Percentiles rank a stretch among this genome's conserved stretches.
phyloP scores from a whole-genome alignment of 2,329 filamentous ascomycete species.

The Aspergillus pseudoviridinutans region DNA sequence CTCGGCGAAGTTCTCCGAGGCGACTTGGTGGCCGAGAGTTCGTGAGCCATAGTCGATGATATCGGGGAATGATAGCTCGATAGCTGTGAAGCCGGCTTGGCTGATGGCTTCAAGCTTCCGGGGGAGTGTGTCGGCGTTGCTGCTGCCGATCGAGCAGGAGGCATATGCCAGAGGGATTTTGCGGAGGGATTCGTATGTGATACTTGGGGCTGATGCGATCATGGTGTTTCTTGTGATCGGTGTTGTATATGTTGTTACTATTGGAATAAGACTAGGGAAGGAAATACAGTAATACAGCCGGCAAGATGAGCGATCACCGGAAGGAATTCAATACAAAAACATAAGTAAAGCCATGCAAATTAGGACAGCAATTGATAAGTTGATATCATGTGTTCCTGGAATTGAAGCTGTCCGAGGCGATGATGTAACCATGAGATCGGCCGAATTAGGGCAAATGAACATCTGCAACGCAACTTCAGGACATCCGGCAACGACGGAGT shows the following conservation, averaged over 20 bases:
- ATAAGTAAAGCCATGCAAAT: too few relatives aligned
- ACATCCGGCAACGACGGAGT: not conserved
- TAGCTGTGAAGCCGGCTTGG: conserved; percentile 51
- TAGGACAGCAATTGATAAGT: too few relatives aligned
- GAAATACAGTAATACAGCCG: not conserved
- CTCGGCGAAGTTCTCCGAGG: conserved; percentile 56
- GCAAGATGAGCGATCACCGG: not conserved
- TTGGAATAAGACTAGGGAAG: not conserved
- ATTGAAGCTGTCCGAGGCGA: not conserved
- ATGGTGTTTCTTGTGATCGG: not conserved
- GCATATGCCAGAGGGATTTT: conserved; percentile 39
- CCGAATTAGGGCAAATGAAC: not conserved
- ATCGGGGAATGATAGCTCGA: conserved; percentile 73
- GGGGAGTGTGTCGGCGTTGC: conserved; percentile 32
- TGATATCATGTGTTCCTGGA: not conserved
- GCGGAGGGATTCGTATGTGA: conserved; percentile 14
- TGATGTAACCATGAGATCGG: conserved; percentile 12
- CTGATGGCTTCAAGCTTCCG: conserved; percentile 39
- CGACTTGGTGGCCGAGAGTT: conserved; percentile 49
- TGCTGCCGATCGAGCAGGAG: conserved; percentile 40
- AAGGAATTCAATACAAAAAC: too few relatives aligned
- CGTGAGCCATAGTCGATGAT: conserved; percentile 60
- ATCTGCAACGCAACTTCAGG: too few relatives aligned
- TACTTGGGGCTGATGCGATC: conserved; percentile 8
- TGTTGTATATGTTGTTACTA: not conserved